These are phyloP conservation scores for Nitzschia sp. DNA, from an alignment of 108 stramenopile species.

Conservation along the genomic window DNA sequence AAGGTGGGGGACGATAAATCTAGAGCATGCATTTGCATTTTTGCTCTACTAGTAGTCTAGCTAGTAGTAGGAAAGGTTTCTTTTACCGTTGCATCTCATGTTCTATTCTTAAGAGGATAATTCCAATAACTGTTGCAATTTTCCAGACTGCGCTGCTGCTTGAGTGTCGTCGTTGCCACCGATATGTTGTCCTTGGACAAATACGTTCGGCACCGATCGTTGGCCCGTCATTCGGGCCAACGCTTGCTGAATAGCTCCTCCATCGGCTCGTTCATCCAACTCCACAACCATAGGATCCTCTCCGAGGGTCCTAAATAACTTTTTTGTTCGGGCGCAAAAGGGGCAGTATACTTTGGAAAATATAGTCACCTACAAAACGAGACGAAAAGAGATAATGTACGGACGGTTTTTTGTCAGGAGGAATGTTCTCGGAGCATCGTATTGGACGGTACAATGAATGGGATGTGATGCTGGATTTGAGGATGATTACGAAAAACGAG, in stretches of 20 bases:
- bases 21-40: not conserved
- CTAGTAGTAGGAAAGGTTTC: too few species aligned
- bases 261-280: slow-evolving; percentile 64
- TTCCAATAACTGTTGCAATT: slow-evolving; percentile 27
- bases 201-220: slow-evolving; percentile 71
- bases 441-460: too few species aligned
- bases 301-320: slow-evolving; percentile 49
- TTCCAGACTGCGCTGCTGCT: slow-evolving; percentile 39
- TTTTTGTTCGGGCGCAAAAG: slow-evolving; percentile 69
- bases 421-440: not conserved
- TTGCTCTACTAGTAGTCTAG: not conserved
- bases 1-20: slow-evolving; percentile 15
- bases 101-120: not conserved
- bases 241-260: slow-evolving; percentile 45
- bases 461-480: not conserved
- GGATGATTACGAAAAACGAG: too few species aligned
- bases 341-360: slow-evolving; percentile 79
- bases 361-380: slow-evolving; percentile 29
- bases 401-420: not conserved
- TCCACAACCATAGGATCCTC: slow-evolving; percentile 49
- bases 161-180: slow-evolving; percentile 74
- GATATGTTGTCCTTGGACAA: slow-evolving; percentile 68
- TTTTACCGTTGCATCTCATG: too few species aligned
- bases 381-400: not conserved
- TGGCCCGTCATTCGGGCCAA: slow-evolving; percentile 49